Conservation (phyloP, 306 rosid species). For the Prosopis cineraria region DNA sequence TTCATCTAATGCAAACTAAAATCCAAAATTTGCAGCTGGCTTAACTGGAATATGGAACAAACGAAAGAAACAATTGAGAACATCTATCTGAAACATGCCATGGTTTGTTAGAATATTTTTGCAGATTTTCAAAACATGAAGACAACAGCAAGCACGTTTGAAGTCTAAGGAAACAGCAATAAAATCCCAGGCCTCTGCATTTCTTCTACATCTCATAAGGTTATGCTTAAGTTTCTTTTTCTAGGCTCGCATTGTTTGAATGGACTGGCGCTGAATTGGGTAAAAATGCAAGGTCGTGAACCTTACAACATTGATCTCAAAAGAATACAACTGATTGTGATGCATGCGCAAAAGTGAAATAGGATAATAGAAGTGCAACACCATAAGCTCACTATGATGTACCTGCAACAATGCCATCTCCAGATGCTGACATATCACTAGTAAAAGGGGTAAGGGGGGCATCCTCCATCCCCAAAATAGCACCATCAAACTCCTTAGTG, state of each 20-base stretch:
- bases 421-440: slow-evolving; percentile 87
- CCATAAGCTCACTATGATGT: slow-evolving; percentile 28
- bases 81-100: not conserved
- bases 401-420: slow-evolving; percentile 98
- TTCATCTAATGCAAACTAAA: not conserved
- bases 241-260: not conserved
- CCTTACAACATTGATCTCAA: not conserved
- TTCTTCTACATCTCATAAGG: slow-evolving; percentile 27
- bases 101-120: not conserved
- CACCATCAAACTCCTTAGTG: slow-evolving; percentile 73
- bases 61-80: not conserved
- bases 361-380: not conserved
- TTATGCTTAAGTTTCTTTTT: not conserved
- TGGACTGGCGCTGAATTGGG: slow-evolving; percentile 1
- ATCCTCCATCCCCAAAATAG: slow-evolving; percentile 87
- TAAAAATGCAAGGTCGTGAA: slow-evolving; percentile 12
- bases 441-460: slow-evolving; percentile 81
- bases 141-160: not conserved
- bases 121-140: slow-evolving; percentile 28
- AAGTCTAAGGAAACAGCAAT: not conserved
- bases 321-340: not conserved
- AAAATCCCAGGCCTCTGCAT: slow-evolving; percentile 7
- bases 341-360: not conserved
- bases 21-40: not conserved
- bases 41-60: not conserved